Evolutionary conservation across 2,329 filamentous ascomycete genomes (phyloP), one percentile per base, ranked within the genome.

Genomic region (Myotisia sp.): DNA sequence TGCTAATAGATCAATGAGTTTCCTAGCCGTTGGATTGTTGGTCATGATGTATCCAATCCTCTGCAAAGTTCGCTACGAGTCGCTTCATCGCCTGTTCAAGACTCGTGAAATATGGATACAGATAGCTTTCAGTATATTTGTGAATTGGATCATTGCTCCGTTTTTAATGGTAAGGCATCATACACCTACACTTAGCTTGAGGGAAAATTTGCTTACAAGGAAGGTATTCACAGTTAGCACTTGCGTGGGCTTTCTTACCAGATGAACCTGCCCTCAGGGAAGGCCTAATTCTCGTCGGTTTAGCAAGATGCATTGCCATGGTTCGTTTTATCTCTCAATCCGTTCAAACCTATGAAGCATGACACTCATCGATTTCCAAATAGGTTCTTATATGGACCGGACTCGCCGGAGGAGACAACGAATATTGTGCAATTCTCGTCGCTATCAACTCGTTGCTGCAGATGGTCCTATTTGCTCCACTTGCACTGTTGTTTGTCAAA

Each of bases 31-130:
- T 30, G 83, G 84, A 0, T 60, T 92, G 1, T 65, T 92, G 1
- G 75, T 92, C 26, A 92, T 92, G 83, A 92, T 92, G 82, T 92
- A 90, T 49, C 85, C 84, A 0, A 92, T 92, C 39, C 63, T 92
- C 0, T 92, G 82, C 67, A 90, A 90, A 54, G 79, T 92, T 4
- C 73, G 73, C 26, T 90, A 74, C 55, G 83, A 92, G 53, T 70
- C 71, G 0, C 58, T 92, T 6, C 80, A 84, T 52, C 59, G 69
- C 2, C 61, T 83, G 3, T 68, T 90, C 38, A 53, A 59, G 2
- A 63, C 73, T 2, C 64, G 64, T 2, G 62, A 63, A 1, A 61
- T 92, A 2, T 92, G 81, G 83, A 71, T 73, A 33, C 83, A 92
- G 53, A 71, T 92, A n/a, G 62, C 52, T 0, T 81, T 92, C 47